Evolutionary conservation across 1,284 basidiomycete species (phyloP), one percentile per base, ranked within the genome.

Genomic region (Inonotus obliquus): DNA sequence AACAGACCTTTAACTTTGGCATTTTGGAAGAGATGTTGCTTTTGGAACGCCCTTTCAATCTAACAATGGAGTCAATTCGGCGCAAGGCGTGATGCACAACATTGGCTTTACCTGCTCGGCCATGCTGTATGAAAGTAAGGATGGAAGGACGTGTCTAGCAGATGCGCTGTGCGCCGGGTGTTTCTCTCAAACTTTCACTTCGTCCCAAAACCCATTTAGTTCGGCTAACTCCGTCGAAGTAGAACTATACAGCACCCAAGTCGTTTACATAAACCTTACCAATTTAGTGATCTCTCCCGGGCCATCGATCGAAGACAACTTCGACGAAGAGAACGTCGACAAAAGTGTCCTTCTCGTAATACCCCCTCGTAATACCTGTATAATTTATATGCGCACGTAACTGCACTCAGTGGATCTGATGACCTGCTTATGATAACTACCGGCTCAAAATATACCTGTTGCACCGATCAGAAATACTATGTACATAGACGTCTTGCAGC

Each of bases 1-100:
- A 65, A 86, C 91, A 76, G 80, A 93, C 93, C 92, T 74, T 89
- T 89, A 70, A 85, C 81, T 86, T 99, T 99, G 77, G 93, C 84
- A 81, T 97, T 97, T 80, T 97, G 94, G 88, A 99, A 99, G 76
- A 99, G 86, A 74, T 89, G 86, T 79, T 99, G 96, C 83, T 98
- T 98, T 80, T 96, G 94, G 83, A 84, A 98, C 69, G 92, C 91
- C 80, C 93, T 95, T 79, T 96, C 92, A 72, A 94, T 86, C 90
- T 95, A 71, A 39, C 61, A 61, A 63, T 39, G 35, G 48, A 21
- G 13, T 47, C 52, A 54, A 47, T 59, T 57, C 44, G 32, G 19
- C 54, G 65, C 60, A 65, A 52, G 21, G 39, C 54, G 48, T 52
- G 13, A 27, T 19, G 38, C 37, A 60, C 11, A 57, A 57, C 23